Conservation (phyloP, 169 alveolate genomes). For the Plasmodium inui region DNA sequence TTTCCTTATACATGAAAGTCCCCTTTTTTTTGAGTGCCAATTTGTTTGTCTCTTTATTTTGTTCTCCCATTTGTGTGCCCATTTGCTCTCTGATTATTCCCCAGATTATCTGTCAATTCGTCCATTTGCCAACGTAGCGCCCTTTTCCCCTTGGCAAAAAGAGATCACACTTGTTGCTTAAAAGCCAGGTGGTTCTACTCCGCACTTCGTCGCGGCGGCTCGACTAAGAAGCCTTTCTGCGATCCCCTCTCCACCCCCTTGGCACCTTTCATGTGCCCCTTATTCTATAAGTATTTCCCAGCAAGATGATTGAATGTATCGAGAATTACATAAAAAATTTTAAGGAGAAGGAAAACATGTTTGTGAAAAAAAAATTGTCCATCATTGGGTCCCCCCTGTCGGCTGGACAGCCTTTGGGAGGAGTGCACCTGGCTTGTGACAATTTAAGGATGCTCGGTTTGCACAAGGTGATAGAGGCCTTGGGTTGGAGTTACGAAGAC, state of each 20-base stretch:
- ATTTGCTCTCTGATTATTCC: neutral
- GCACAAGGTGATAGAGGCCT: slow-evolving; percentile 15
- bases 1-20: neutral
- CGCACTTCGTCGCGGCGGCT: neutral
- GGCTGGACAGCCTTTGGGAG: slow-evolving; percentile 61
- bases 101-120: neutral
- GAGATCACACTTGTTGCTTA: neutral
- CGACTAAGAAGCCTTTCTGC: neutral
- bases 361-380: slow-evolving; percentile 24
- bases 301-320: slow-evolving; percentile 21
- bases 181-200: neutral
- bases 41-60: neutral
- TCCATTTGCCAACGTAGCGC: neutral
- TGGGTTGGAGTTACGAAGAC: slow-evolving; percentile 61
- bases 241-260: neutral
- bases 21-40: neutral
- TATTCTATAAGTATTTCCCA: neutral
- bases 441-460: slow-evolving; percentile 36
- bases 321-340: slow-evolving; percentile 4
- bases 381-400: slow-evolving; percentile 60
- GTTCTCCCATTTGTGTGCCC: neutral
- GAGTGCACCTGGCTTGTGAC: slow-evolving; percentile 50
- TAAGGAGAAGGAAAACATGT: slow-evolving; percentile 29
- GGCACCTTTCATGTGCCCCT: neutral
- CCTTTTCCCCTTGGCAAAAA: neutral